Base-by-base conservation (phyloP, 352 stramenopile genomes). In the Phytopythium sindhum region DNA sequence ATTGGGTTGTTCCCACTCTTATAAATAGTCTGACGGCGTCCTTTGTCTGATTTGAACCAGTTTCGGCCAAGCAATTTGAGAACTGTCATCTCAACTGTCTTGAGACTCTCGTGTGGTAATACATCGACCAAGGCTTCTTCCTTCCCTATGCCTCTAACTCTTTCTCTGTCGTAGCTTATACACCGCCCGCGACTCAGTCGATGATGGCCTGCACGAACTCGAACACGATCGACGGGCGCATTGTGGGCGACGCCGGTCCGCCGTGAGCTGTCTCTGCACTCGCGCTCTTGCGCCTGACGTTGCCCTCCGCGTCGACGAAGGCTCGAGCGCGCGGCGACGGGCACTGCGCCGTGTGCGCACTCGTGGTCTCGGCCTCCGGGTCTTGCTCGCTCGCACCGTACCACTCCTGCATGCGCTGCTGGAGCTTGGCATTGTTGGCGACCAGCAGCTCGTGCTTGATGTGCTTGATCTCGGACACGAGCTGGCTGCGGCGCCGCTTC, bases 251-350 rank as follows among this genome's bases (percentile, higher is more conserved):
- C 15, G 57, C 55, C 10, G 53, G 44, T 2, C 23, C 57, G 33
- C n/a, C 37, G 10, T 39, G 21, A 2, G 37, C 24, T 2, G 26
- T n/a, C 12, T 26, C 21, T 1, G 11, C 5, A 29, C 31, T 17
- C 15, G 26, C 42, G 44, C 48, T 64, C 53, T 78, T 79, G 33
- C 72, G 68, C 4, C 74, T 64, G 2, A 80, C 33, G 53, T 82
- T 82, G 15, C 72, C 71, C 9, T 81, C 65, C 2, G 52, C 50
- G 17, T 82, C 74, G 21, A 82, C 67, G 39, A 69, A 80, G 1
- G 69, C 53, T 4, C 64, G 35, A 11, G 72, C 50, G n/a, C 70
- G 66, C 33, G 59, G 69, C 4, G 72, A 78, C 1, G 74, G 74
- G 23, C 62, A 68, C 1, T 57, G 29, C 6, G 47, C 29, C 12